Percentiles rank a stretch among this genome's conserved stretches.
These are phyloP conservation scores for Colletotrichum sp. DNA, from an alignment of 2,329 filamentous ascomycete species.

Conservation along the genomic window DNA sequence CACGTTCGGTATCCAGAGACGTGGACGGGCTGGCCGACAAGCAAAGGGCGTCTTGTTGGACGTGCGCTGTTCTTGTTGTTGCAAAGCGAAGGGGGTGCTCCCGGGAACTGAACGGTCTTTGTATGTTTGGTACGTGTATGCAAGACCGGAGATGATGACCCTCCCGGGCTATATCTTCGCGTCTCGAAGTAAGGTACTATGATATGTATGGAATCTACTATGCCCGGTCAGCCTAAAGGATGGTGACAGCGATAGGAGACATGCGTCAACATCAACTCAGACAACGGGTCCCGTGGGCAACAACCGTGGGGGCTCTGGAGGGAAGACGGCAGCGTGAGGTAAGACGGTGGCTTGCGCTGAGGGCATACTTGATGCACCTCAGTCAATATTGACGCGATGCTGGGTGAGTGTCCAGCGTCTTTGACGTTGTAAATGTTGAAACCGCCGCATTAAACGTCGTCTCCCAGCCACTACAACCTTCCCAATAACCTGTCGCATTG, in stretches of 20 bases:
- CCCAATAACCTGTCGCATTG: background rate
- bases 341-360: background rate
- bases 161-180: background rate
- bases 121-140: background rate
- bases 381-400: background rate
- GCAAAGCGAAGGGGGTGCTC: background rate
- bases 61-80: background rate
- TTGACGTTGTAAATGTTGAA: background rate
- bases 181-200: background rate
- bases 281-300: background rate
- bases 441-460: background rate
- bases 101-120: background rate
- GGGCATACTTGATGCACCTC: background rate
- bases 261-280: background rate
- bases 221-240: background rate
- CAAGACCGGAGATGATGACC: background rate
- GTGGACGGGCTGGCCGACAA: background rate
- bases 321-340: background rate
- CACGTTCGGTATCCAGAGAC: background rate
- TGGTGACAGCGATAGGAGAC: background rate
- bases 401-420: background rate
- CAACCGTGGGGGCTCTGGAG: background rate
- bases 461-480: background rate
- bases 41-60: background rate
- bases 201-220: background rate